These are phyloP conservation scores for Coffea eugenioides DNA, from an alignment of 257 asterid genomes.

Conservation along the genomic window DNA sequence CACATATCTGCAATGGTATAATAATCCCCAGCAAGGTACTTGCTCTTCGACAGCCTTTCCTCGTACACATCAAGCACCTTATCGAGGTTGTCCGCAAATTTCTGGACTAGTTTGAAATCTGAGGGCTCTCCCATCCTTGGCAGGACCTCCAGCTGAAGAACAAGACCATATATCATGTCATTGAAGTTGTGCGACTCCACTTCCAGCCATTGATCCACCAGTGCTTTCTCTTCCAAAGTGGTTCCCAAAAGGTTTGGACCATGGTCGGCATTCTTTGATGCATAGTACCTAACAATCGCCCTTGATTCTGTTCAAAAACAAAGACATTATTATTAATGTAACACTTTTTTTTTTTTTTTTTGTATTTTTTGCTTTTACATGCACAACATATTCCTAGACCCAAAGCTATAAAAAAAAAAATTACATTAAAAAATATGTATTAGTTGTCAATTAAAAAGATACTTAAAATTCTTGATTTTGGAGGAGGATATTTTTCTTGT, in stretches of 20 bases:
- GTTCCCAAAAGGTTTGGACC: constrained; percentile 60
- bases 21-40: constrained; percentile 65
- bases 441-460: too few relatives aligned
- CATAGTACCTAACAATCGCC: constrained; percentile 83
- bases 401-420: too few relatives aligned
- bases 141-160: constrained; percentile 61
- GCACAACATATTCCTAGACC: too few relatives aligned
- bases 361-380: too few relatives aligned
- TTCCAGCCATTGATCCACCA: constrained; percentile 89
- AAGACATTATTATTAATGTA: too few relatives aligned
- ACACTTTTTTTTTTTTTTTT: too few relatives aligned
- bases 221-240: constrained; percentile 68
- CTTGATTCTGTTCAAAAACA: constrained; percentile 54
- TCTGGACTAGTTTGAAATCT: constrained; percentile 41
- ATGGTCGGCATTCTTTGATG: constrained; percentile 46
- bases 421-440: too few relatives aligned
- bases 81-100: constrained; percentile 50
- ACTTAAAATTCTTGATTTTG: too few relatives aligned
- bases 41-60: constrained; percentile 52
- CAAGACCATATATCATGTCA: constrained; percentile 52
- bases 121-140: constrained; percentile 51
- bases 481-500: too few relatives aligned
- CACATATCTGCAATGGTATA: constrained; percentile 75
- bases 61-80: constrained; percentile 82
- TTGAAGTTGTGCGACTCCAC: constrained; percentile 81